Conservation (phyloP, 768 basidiomycete genomes). For the Boletellus sp. region DNA sequence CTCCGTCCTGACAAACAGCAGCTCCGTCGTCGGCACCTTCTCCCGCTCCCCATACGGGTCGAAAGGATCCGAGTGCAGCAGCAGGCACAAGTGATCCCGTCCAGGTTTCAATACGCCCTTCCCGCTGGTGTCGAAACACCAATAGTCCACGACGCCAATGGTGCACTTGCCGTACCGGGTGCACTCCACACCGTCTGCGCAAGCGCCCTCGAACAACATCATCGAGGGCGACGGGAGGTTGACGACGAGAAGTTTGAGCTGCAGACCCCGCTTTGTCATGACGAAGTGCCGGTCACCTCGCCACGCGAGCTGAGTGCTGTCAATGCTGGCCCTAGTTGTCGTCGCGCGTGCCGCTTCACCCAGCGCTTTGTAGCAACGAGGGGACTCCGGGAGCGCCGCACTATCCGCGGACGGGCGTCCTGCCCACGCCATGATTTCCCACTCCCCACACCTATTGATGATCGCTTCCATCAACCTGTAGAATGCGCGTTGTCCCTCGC, state of each 20-base stretch:
- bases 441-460: conserved; percentile 26
- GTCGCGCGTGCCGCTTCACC: background rate
- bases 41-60: conserved; percentile 27
- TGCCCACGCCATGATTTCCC: conserved; percentile 33
- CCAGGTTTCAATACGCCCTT: conserved; percentile 17
- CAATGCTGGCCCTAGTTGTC: background rate
- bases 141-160: conserved; percentile 29
- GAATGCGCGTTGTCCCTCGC: conserved; percentile 32
- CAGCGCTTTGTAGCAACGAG: conserved; percentile 27
- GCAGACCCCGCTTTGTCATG: conserved; percentile 33
- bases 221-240: conserved; percentile 17
- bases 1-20: conserved; percentile 23
- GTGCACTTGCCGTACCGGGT: conserved; percentile 18
- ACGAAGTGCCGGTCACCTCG: conserved; percentile 27
- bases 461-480: conserved; percentile 30
- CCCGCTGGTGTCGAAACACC: conserved; percentile 31
- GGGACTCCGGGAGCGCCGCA: conserved; percentile 30
- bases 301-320: conserved; percentile 9
- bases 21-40: conserved; percentile 25
- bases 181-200: conserved; percentile 9
- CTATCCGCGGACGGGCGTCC: conserved; percentile 26
- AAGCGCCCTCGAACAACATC: conserved; percentile 16
- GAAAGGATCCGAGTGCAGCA: conserved; percentile 27
- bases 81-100: conserved; percentile 29
- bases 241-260: conserved; percentile 23